Evolutionary conservation across 2,329 filamentous ascomycete species (phyloP).

Genomic region (Colletotrichum cordylinicola): DNA sequence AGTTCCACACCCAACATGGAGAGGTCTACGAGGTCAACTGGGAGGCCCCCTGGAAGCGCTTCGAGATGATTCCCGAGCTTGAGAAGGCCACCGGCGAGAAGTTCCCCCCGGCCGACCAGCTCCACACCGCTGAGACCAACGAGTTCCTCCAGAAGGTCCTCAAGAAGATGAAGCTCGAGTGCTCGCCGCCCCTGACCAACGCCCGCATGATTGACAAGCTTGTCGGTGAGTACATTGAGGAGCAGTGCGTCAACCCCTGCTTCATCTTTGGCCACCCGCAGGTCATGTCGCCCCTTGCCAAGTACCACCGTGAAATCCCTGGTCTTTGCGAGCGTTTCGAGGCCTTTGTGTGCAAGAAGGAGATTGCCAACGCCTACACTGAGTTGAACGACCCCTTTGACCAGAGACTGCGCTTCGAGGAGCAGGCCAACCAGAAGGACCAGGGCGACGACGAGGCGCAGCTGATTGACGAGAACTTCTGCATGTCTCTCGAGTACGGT

Average conservation of each 20-base stretch:
- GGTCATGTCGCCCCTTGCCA: constrained; percentile 78
- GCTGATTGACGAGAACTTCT: constrained; percentile 94
- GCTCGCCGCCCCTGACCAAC: constrained; percentile 89
- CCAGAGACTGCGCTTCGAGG: constrained; percentile 78
- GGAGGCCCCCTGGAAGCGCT: constrained; percentile 89
- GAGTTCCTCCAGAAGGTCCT: constrained; percentile 85
- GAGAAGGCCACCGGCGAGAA: constrained; percentile 91
- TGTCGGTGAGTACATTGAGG: constrained; percentile 92
- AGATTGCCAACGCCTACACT: constrained; percentile 96
- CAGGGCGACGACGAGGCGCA: constrained; percentile 98
- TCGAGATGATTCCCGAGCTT: constrained; percentile 95
- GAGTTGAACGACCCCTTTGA: constrained; percentile 96
- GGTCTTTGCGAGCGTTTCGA: constrained; percentile 97
- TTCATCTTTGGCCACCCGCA: constrained; percentile 69
- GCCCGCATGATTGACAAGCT: constrained; percentile 96
- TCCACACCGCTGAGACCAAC: constrained; percentile 89
- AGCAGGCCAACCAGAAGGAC: constrained; percentile 91
- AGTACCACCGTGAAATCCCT: constrained; percentile 82
- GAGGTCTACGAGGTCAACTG: constrained; percentile 94
- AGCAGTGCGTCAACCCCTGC: constrained; percentile 88
- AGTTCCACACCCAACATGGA: constrained; percentile 84
- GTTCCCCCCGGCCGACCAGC: constrained; percentile 87
- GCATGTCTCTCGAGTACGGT: constrained; percentile 76
- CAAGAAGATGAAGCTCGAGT: constrained; percentile 90
- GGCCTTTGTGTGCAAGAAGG: constrained; percentile 95